Evolutionary conservation across 768 basidiomycete genomes (phyloP), one percentile per base, ranked within the genome.

Genomic region (Cantharellus cinnabarinus): DNA sequence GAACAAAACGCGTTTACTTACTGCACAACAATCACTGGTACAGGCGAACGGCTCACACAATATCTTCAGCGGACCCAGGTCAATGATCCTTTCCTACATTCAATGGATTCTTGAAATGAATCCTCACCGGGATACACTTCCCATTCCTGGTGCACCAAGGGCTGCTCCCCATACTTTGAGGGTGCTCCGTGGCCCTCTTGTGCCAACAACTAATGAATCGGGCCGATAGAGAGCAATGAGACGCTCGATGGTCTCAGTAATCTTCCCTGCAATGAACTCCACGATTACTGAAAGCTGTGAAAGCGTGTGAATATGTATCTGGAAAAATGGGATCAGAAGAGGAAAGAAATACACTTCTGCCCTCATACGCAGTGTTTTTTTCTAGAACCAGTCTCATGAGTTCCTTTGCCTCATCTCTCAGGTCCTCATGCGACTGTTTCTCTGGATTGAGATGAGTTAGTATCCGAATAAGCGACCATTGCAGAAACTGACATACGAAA

Each of bases 21-120:
- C 64, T 89, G 77, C 48, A 98, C 91, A 57, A 98, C 94, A 62
- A 98, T 90, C 64, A 95, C 87, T 2, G 94, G 94, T 0, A 99
- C 89, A 1, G 94, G 90, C 0, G 89, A 91, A 66, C 88, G 90
- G 15, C 85, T 83, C 50, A 95, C 78, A 62, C 86, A 89, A 67
- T 88, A 85, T 63, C 81, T 85, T 61, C 56, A 65, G 2, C 40
- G 7, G 37, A 54, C 37, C 57, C 50, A 57, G 42, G 15, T 3
- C 35, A 54, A 14, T 10, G 1, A 29, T 29, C 20, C 20, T 29
- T 29, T 29, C 20, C 20, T 1, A 29, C 20, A 29, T 29, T 29
- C 20, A 44, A 3, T 57, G 38, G 42, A n/a, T 14, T 53, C n/a
- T 37, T 37, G 52, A 48, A 10, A 10, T 10, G 7, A 7, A 20